Evolutionary conservation across 306 rosid species (phyloP).

Genomic region (Boehmeria nivea): DNA sequence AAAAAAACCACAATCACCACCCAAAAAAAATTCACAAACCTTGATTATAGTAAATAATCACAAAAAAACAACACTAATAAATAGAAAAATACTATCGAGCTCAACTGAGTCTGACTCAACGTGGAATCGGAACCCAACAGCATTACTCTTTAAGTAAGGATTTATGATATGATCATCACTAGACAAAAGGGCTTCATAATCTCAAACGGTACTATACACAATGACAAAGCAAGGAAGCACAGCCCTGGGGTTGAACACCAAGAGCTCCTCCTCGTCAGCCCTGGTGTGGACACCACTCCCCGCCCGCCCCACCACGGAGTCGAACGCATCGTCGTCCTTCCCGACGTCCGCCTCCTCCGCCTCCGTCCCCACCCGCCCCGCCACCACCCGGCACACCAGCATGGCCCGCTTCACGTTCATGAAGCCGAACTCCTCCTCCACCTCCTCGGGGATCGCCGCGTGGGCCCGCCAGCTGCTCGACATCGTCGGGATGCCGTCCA

Average conservation of each 20-base stretch:
- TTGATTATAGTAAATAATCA: too few relatives aligned
- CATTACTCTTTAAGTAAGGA: too few relatives aligned
- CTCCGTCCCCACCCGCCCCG: constrained; percentile 81
- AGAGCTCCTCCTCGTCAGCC: constrained; percentile 75
- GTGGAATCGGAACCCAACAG: too few relatives aligned
- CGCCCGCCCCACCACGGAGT: constrained; percentile 60
- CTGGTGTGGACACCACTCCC: constrained; percentile 53
- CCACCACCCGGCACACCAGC: constrained; percentile 80
- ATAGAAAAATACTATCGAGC: too few relatives aligned
- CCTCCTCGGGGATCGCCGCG: constrained; percentile 72
- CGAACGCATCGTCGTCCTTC: constrained; percentile 61
- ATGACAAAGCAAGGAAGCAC: constrained; percentile 98
- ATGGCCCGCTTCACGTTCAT: constrained; percentile 90
- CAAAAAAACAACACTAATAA: too few relatives aligned
- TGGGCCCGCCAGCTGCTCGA: constrained; percentile 84
- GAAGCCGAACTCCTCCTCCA: constrained; percentile 73
- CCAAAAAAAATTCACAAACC: too few relatives aligned
- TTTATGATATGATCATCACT: too few relatives aligned
- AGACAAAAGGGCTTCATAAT: too few relatives aligned
- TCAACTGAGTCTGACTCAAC: too few relatives aligned
- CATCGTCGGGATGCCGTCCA: constrained; percentile 89
- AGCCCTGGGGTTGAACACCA: constrained; percentile 92
- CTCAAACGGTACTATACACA: constrained; percentile 56
- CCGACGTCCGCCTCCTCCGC: constrained; percentile 33
- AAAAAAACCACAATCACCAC: too few relatives aligned